Conservation (phyloP, 2,329 filamentous ascomycete genomes). For the Monilinia fructicola region DNA sequence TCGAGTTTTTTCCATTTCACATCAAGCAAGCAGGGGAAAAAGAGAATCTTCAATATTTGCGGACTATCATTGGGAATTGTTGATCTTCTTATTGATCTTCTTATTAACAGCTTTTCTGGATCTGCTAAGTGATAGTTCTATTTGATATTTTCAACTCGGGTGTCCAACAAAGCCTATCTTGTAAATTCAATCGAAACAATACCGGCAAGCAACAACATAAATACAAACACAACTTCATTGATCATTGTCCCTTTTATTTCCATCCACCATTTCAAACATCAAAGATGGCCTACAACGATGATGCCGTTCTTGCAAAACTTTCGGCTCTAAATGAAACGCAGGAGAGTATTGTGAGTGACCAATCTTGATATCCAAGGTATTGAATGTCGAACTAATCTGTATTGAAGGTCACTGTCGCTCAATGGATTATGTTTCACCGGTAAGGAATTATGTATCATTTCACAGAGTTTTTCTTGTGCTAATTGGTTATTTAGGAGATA, state of each 20-base stretch:
- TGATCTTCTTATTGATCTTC: neutral
- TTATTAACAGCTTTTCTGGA: neutral
- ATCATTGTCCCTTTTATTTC: conserved; percentile 4
- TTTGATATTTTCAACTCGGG: conserved; percentile 7
- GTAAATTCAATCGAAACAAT: conserved; percentile 9
- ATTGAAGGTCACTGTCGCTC: conserved; percentile 72
- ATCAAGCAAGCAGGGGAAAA: conserved; percentile 2
- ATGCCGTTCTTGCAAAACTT: conserved; percentile 91
- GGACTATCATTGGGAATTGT: neutral
- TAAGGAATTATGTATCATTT: conserved; percentile 45
- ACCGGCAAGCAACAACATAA: conserved; percentile 14
- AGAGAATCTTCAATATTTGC: neutral
- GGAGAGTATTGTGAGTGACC: conserved; percentile 70
- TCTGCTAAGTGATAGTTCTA: conserved; percentile 14
- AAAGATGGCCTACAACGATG: conserved; percentile 90
- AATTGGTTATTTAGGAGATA: conserved; percentile 64
- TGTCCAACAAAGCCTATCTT: conserved; percentile 13
- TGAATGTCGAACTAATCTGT: conserved; percentile 22
- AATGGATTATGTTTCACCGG: conserved; percentile 99
- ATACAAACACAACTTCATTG: conserved; percentile 14
- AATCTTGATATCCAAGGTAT: neutral
- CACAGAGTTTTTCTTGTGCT: conserved; percentile 31
- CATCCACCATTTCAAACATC: neutral
- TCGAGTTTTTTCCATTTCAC: neutral
- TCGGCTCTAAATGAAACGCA: conserved; percentile 95